Base-by-base conservation (phyloP, 495 filamentous ascomycete species). In the Alectoria sarmentosa region DNA sequence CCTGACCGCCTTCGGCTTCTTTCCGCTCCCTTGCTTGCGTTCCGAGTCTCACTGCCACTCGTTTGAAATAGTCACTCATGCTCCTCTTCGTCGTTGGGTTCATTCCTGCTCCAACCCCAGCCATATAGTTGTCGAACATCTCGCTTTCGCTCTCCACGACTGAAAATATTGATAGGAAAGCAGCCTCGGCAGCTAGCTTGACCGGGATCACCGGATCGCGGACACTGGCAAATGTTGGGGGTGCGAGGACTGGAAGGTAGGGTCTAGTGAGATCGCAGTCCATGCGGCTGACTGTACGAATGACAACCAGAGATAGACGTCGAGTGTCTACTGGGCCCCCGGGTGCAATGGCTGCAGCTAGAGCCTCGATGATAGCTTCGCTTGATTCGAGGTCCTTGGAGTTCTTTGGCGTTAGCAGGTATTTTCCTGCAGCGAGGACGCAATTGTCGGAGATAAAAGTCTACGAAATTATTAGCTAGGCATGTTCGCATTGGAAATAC, bases 51-150 rank as follows among this genome's bases (percentile, higher is more conserved):
- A 96, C 74, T 19, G 90, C 90, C 52, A 98, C 87, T 21, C 95
- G 82, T 80, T 96, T 96, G 78, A 98, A 98, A 77, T 98, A 98
- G 70, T 98, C 94, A 54, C 87, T 84, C 90, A 98, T 97, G 73
- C 89, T 92, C 63, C 94, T 78, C 82, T 95, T 95, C 38, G 82
- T 83, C 13, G 82, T 86, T 0, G 88, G 78, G 5, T 83, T 78
- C 41, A 96, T 74, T 1, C 83, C 84, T 59, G 77, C 69, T 26
- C 85, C 82, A 41, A 83, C 77, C 19, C 82, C 83, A 7, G 82
- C 76, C 73, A 98, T 85, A 70, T 91, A 98, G 79, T 91, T 91
- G 63, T 98, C 93, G 70, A 97, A 98, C 30, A 96, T 87, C 66
- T 86, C 87, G 46, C 79, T 80, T 68, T 97, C 94, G 62, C 87